These are phyloP conservation scores for Pestalotiopsis sp. DNA, from an alignment of 2,329 filamentous ascomycete genomes.

Conservation along the genomic window DNA sequence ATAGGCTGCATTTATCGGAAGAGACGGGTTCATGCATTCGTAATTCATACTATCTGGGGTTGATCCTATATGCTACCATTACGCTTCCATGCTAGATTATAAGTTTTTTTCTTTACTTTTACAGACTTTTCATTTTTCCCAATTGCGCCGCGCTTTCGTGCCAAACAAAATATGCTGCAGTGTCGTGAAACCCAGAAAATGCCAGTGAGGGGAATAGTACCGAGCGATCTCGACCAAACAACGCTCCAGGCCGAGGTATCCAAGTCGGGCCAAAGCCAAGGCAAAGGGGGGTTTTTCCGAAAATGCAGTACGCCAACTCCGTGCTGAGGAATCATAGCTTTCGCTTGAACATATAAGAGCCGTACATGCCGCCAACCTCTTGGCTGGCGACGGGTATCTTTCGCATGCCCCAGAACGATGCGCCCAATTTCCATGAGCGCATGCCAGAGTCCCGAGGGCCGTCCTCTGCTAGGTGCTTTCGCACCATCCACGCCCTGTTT, in stretches of 20 bases:
- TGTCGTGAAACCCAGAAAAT: not conserved
- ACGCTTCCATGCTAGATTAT: constrained; percentile 2
- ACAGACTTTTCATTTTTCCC: not conserved
- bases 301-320: not conserved
- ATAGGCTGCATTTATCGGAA: too few species aligned
- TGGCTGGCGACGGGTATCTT: constrained; percentile 91
- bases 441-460: constrained; percentile 56
- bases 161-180: not conserved
- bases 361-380: constrained; percentile 94
- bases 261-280: not conserved
- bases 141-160: not conserved
- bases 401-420: constrained; percentile 81
- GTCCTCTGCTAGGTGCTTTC: constrained; percentile 42
- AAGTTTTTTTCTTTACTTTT: not conserved
- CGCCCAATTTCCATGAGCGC: constrained; percentile 81
- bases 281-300: not conserved
- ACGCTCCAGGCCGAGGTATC: not conserved
- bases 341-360: constrained; percentile 67
- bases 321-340: constrained; percentile 37
- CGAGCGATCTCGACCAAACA: not conserved
- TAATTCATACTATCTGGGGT: constrained; percentile 7
- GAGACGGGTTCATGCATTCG: not conserved
- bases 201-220: not conserved
- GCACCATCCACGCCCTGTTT: constrained; percentile 68
- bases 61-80: constrained; percentile 6